A percentile compares a stretch with the other conserved stretches of the same genome.
Conservation (phyloP, 2,329 filamentous ascomycete genomes). For the Fusarium compactum region DNA sequence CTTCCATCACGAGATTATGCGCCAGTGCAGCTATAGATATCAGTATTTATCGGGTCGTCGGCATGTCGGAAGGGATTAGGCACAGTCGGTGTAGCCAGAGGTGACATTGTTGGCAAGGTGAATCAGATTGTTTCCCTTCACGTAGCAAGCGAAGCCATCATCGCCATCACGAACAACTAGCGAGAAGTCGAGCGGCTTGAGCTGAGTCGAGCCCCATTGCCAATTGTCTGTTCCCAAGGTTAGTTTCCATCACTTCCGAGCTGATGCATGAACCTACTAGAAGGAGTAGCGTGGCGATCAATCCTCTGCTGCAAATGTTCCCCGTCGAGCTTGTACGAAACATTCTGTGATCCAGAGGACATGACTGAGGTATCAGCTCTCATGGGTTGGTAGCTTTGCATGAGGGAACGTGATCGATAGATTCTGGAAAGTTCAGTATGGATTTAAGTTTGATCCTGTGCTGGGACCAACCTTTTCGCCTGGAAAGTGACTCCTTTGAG, state of each 20-base stretch:
- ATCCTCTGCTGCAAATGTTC: slow-evolving; percentile 3
- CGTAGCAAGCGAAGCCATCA: slow-evolving; percentile 24
- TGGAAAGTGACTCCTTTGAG: neutral
- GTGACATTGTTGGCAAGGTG: slow-evolving; percentile 1
- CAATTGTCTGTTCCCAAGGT: neutral
- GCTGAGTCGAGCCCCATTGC: slow-evolving; percentile 21
- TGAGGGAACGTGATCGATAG: slow-evolving; percentile 27
- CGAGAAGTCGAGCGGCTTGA: slow-evolving; percentile 20
- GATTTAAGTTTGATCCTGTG: too few species aligned
- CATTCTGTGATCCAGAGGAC: slow-evolving; percentile 21
- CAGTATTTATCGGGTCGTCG: neutral
- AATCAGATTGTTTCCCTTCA: slow-evolving; percentile 28
- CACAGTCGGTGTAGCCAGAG: slow-evolving; percentile 27
- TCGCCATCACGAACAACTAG: slow-evolving; percentile 14
- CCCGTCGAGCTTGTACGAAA: slow-evolving; percentile 11
- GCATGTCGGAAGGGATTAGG: neutral
- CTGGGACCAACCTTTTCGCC: neutral
- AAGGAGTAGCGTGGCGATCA: slow-evolving; percentile 1
- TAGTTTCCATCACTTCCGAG: neutral
- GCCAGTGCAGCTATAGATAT: neutral
- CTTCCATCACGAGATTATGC: neutral
- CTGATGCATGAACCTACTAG: neutral
- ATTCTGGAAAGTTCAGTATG: neutral
- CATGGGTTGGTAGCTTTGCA: slow-evolving; percentile 31
- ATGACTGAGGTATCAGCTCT: slow-evolving; percentile 16